These are phyloP conservation scores for Paraurostyla sp. DNA, from an alignment of 73 alveolate species.

Conservation along the genomic window DNA sequence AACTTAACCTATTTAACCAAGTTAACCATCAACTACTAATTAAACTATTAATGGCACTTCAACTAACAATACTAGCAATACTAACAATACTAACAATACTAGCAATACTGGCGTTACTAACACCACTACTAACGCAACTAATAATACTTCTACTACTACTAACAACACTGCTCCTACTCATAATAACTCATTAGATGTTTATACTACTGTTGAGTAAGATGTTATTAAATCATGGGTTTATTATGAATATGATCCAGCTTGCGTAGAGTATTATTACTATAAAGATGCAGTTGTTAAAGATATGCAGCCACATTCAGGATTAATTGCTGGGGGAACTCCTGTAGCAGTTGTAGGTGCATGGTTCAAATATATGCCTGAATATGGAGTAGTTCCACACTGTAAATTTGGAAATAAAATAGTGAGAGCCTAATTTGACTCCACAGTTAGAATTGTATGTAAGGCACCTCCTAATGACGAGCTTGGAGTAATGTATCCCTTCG, in stretches of 20 bases:
- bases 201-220: conserved; percentile 30
- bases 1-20: not conserved
- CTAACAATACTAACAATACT: too few relatives aligned
- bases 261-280: conserved; percentile 88
- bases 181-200: not conserved
- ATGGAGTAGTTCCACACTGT: conserved; percentile 91
- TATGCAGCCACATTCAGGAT: conserved; percentile 89
- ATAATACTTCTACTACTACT: too few relatives aligned
- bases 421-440: conserved; percentile 84
- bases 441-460: conserved; percentile 90
- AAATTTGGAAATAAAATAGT: conserved; percentile 92
- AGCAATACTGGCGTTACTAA: too few relatives aligned
- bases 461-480: conserved; percentile 87
- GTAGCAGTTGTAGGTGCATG: conserved; percentile 91
- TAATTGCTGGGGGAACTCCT: conserved; percentile 89
- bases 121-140: too few relatives aligned
- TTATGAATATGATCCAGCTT: conserved; percentile 62
- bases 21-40: too few relatives aligned
- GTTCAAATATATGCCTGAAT: conserved; percentile 88
- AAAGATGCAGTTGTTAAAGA: conserved; percentile 87
- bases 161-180: not conserved
- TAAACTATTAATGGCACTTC: too few relatives aligned
- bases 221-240: conserved; percentile 28
- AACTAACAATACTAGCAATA: too few relatives aligned
- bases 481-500: conserved; percentile 77